Conservation (phyloP, 2,329 filamentous ascomycete species). For the Epicoccum nigrum region DNA sequence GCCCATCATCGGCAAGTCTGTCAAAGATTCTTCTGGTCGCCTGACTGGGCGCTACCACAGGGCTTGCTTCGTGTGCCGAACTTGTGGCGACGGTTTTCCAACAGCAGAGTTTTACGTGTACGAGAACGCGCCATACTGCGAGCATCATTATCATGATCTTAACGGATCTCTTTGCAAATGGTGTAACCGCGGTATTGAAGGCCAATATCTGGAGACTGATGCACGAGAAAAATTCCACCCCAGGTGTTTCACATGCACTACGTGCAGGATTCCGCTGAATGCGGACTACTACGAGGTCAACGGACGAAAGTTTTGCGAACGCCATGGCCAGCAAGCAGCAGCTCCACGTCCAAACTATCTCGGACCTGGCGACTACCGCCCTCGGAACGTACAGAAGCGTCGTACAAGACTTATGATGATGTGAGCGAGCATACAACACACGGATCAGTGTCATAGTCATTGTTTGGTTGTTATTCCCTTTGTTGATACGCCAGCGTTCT, state of each 20-base stretch:
- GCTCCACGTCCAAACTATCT: conserved; percentile 47
- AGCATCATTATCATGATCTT: conserved; percentile 87
- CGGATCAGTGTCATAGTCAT: not conserved
- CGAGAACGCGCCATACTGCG: conserved; percentile 85
- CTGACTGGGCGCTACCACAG: conserved; percentile 95
- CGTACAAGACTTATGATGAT: conserved; percentile 61
- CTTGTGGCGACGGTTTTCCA: conserved; percentile 79
- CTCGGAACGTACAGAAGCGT: conserved; percentile 54
- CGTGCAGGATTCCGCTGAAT: conserved; percentile 74
- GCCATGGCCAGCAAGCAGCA: conserved; percentile 73
- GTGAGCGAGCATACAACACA: conserved; percentile 29
- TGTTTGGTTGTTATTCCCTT: not conserved
- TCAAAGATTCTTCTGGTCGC: conserved; percentile 90
- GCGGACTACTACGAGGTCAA: conserved; percentile 92
- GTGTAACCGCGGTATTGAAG: conserved; percentile 88
- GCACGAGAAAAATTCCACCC: conserved; percentile 80
- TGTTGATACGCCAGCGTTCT: not conserved
- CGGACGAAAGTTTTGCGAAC: conserved; percentile 82
- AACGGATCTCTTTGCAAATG: conserved; percentile 84
- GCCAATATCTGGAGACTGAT: conserved; percentile 88
- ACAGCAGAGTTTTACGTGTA: conserved; percentile 94
- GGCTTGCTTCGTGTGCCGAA: conserved; percentile 88
- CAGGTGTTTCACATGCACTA: conserved; percentile 81
- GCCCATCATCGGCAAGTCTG: conserved; percentile 84
- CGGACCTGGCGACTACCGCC: conserved; percentile 45